These are phyloP conservation scores for Santalum album DNA, from an alignment of 164 flowering plant species.

Conservation along the genomic window DNA sequence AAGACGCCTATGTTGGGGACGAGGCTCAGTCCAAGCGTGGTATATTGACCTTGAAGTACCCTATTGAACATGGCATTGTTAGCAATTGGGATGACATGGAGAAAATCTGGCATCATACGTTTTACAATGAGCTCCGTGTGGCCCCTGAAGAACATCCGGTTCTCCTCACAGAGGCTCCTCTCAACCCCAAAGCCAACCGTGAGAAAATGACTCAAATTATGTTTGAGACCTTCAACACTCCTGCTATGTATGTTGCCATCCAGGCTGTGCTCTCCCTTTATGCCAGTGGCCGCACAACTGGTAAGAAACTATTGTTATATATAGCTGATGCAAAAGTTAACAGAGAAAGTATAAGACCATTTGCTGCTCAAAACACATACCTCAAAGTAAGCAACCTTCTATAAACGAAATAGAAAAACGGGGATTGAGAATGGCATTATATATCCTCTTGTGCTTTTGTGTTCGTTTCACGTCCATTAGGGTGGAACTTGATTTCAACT, in stretches of 20 bases:
- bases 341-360: too few species aligned
- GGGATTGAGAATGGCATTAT: too few species aligned
- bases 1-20: slow-evolving; percentile 45
- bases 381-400: too few species aligned
- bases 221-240: slow-evolving; percentile 45
- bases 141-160: slow-evolving; percentile 48
- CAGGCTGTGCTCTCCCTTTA: slow-evolving; percentile 41
- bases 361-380: too few species aligned
- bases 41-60: slow-evolving; percentile 38
- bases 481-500: too few species aligned
- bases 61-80: slow-evolving; percentile 42
- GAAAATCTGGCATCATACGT: slow-evolving; percentile 46
- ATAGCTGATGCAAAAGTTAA: too few species aligned
- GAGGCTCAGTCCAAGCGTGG: slow-evolving; percentile 47
- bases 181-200: slow-evolving; percentile 44
- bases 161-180: slow-evolving; percentile 43
- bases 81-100: slow-evolving; percentile 53
- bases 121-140: slow-evolving; percentile 44
- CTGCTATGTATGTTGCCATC: slow-evolving; percentile 45
- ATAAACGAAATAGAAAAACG: too few species aligned
- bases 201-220: slow-evolving; percentile 47
- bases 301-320: too few species aligned
- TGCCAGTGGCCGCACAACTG: slow-evolving; percentile 49
- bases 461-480: too few species aligned
- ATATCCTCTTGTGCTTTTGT: too few species aligned